phyloP scores from a whole-genome alignment of 2,329 filamentous ascomycete species.

The Beauveria scarabaeidicola region DNA sequence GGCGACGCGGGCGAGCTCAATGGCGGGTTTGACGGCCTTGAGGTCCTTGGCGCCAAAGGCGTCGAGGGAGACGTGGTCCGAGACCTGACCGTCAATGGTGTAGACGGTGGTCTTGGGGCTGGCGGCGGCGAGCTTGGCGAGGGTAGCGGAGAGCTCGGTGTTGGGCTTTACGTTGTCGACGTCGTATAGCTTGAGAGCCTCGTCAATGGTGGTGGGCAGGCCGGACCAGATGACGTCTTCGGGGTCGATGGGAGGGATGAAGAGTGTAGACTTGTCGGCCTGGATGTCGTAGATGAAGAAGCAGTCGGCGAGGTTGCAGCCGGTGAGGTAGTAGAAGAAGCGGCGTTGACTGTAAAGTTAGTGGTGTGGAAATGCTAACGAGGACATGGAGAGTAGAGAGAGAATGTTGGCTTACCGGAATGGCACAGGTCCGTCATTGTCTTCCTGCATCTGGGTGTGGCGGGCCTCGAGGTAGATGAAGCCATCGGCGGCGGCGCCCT shows the following conservation, averaged over 20 bases:
- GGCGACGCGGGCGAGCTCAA: conserved; percentile 59
- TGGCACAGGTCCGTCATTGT: conserved; percentile 74
- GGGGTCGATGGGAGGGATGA: conserved; percentile 83
- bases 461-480: conserved; percentile 85
- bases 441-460: conserved; percentile 72
- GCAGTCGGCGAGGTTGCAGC: conserved; percentile 71
- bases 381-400: neutral
- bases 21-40: conserved; percentile 47
- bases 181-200: conserved; percentile 71
- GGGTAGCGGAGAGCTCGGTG: conserved; percentile 65
- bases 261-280: conserved; percentile 67
- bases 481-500: conserved; percentile 55
- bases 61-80: conserved; percentile 61
- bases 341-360: conserved; percentile 61
- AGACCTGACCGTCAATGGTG: conserved; percentile 71
- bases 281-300: conserved; percentile 74
- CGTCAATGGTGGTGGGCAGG: conserved; percentile 65
- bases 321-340: conserved; percentile 91
- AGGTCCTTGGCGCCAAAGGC: conserved; percentile 59
- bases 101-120: conserved; percentile 47
- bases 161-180: conserved; percentile 69
- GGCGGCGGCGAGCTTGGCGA: conserved; percentile 43
- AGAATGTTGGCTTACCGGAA: conserved; percentile 53
- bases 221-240: conserved; percentile 91
- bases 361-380: neutral